Conservation (phyloP, 2,329 filamentous ascomycete genomes). For the Neurospora sp. region DNA sequence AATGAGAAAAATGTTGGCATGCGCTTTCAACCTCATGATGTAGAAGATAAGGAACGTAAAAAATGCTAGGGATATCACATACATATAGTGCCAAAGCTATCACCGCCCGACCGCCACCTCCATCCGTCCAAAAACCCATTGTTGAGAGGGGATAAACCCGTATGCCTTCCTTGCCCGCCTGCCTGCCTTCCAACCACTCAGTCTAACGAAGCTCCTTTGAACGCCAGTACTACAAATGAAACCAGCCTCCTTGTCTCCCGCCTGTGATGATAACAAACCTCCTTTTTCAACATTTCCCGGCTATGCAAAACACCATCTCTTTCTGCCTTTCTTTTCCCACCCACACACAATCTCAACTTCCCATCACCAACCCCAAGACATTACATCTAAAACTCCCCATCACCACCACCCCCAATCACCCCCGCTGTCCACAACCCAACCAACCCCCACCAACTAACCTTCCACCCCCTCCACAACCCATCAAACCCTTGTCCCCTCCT, state of each 20-base stretch:
- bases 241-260: background rate
- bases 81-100: background rate
- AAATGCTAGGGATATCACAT: background rate
- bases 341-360: background rate
- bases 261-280: background rate
- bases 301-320: background rate
- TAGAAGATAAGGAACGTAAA: background rate
- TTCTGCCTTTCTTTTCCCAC: background rate
- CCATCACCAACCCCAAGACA: background rate
- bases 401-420: constrained; percentile 50
- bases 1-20: too few species aligned
- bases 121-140: background rate
- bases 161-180: background rate
- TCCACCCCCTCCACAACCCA: constrained; percentile 65
- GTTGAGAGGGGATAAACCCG: background rate
- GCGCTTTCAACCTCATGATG: background rate
- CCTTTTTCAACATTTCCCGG: background rate
- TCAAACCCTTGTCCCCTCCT: constrained; percentile 57
- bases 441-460: constrained; percentile 68
- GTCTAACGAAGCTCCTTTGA: background rate
- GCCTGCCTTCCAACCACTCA: background rate
- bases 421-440: constrained; percentile 65
- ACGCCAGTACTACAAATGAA: background rate
- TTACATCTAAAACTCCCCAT: constrained; percentile 43
- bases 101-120: background rate